Base-by-base conservation (phyloP, 495 filamentous ascomycete genomes). In the Massariosphaeria phaeospora region DNA sequence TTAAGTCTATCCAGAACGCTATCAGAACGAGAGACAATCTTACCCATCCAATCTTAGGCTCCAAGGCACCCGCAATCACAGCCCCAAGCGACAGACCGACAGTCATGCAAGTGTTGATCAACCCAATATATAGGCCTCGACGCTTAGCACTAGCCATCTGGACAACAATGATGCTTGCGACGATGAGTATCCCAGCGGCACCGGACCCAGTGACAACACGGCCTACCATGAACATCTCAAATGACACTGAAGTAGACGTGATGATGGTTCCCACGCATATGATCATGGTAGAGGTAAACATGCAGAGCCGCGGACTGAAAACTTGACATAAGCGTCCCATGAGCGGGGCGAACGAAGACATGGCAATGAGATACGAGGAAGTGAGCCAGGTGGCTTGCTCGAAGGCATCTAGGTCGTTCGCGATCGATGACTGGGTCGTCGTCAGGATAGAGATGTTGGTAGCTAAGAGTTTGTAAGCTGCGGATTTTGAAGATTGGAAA, bases 381-480 rank as follows among this genome's bases (percentile, higher is more conserved):
- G 84, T 88, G 57, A 91, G 85, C 86, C 86, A 91, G 57, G 78
- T 83, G 17, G 80, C 80, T 38, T 81, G 68, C 23, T 79, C 79
- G 63, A 85, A 89, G 8, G 84, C 79, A 73, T 88, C 75, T 0
- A 89, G 70, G 52, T 89, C 85, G 17, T 73, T 74, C 0, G 85
- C 84, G 59, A 91, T 88, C 33, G 72, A 70, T 1, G 81, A 84
- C 67, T 89, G 85, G 1, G 82, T 84, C 23, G 86, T 89, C 4
- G 83, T 85, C 55, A 91, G 80, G 59, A 86, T 80, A 24, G 80
- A 83, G 73, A 88, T 86, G 67, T 91, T 90, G 57, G 76, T 78
- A 2, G 70, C 61, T 64, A 24, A 8, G 21, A 5, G 38, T 2
- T 30, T n/a, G n/a, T n/a, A n/a, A n/a, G n/a, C n/a, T n/a, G n/a